Evolutionary conservation across 805 yeast genomes (phyloP).

Genomic region (Maudiozyma bulderi): DNA sequence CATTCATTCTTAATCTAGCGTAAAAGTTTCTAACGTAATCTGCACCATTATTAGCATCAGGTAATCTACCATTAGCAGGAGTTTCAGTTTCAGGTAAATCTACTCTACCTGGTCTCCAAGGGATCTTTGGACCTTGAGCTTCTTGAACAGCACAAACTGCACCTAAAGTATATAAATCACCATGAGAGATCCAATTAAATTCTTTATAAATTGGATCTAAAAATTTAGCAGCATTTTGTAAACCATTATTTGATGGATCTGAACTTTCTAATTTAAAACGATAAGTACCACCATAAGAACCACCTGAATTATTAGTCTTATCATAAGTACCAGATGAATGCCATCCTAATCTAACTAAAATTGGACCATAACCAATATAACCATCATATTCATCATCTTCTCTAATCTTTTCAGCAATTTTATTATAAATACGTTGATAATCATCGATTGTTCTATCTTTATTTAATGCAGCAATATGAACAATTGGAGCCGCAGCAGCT

Average conservation of each 20-base stretch:
- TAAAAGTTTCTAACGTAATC: slow-evolving; percentile 57
- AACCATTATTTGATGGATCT: slow-evolving; percentile 57
- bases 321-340: slow-evolving; percentile 81
- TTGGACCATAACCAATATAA: slow-evolving; percentile 65
- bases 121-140: slow-evolving; percentile 66
- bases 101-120: slow-evolving; percentile 77
- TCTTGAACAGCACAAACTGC: slow-evolving; percentile 75
- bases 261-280: slow-evolving; percentile 39
- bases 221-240: slow-evolving; percentile 47
- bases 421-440: slow-evolving; percentile 61
- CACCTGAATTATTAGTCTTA: slow-evolving; percentile 45
- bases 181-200: slow-evolving; percentile 64
- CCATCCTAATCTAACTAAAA: slow-evolving; percentile 75
- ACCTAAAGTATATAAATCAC: slow-evolving; percentile 72
- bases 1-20: slow-evolving; percentile 56
- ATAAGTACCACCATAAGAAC: slow-evolving; percentile 68
- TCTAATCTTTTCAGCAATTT: slow-evolving; percentile 52
- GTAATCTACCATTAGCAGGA: slow-evolving; percentile 64
- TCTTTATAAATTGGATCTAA: slow-evolving; percentile 44
- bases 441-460: slow-evolving; percentile 34
- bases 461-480: slow-evolving; percentile 27
- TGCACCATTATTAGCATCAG: slow-evolving; percentile 60
- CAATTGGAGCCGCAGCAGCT: slow-evolving; percentile 30
- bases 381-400: slow-evolving; percentile 54
- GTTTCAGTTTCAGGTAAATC: slow-evolving; percentile 42